Evolutionary conservation across 305 asterid species (phyloP).

Genomic region (Fraxinus albicans): DNA sequence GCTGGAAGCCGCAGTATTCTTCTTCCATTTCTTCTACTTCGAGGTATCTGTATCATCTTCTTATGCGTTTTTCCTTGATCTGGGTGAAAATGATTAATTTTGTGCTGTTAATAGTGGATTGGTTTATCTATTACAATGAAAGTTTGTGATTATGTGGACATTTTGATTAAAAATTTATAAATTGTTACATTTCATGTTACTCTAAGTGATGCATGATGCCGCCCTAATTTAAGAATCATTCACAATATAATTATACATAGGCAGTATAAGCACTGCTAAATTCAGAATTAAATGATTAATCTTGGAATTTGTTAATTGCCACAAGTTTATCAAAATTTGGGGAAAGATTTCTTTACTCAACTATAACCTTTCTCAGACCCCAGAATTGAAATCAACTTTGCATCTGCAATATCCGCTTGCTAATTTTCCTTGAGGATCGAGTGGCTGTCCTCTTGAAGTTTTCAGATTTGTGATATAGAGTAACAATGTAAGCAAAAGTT

Average conservation of each 20-base stretch:
- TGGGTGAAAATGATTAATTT: not conserved
- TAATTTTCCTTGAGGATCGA: slow-evolving; percentile 12
- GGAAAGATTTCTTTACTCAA: not conserved
- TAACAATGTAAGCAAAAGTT: not conserved
- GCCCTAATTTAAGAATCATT: not conserved
- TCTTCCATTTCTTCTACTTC: slow-evolving; percentile 44
- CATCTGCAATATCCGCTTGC: not conserved
- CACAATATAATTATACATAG: not conserved
- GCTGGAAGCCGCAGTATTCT: slow-evolving; percentile 50
- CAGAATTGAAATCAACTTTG: not conserved
- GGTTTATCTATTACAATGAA: not conserved
- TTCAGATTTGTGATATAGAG: not conserved
- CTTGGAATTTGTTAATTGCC: slow-evolving; percentile 1
- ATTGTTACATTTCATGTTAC: not conserved
- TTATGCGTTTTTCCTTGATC: slow-evolving; percentile 6
- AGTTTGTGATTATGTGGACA: not conserved
- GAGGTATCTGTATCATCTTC: slow-evolving; percentile 27
- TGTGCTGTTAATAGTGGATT: not conserved
- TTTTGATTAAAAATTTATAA: not conserved
- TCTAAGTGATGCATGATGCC: not conserved
- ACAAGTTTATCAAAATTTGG: not conserved
- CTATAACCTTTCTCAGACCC: not conserved
- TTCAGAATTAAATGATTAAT: not conserved
- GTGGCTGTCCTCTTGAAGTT: not conserved
- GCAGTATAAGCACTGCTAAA: not conserved